phyloP scores from a whole-genome alignment of 164 flowering plant genomes.

The Protea cynaroides region DNA sequence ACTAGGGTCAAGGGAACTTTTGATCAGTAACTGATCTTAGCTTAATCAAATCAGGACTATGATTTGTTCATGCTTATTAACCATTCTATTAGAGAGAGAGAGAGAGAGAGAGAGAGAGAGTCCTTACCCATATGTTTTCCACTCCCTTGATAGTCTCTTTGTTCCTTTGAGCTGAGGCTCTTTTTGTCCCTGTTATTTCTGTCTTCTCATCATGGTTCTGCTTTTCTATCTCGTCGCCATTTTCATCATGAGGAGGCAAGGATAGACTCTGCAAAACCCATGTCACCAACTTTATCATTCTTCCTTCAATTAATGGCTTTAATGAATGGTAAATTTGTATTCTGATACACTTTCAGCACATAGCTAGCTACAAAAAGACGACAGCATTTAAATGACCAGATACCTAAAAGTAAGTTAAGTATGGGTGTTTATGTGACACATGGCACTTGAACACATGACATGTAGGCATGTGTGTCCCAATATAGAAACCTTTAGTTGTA shows the following conservation, averaged over 20 bases:
- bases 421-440: too few relatives aligned
- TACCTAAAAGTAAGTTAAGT: too few relatives aligned
- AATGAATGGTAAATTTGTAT: too few relatives aligned
- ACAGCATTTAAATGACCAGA: too few relatives aligned
- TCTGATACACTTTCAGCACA: too few relatives aligned
- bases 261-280: neutral
- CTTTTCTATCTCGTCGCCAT: neutral
- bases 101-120: conserved; percentile 1
- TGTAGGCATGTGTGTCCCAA: too few relatives aligned
- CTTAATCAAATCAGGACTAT: neutral
- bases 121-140: conserved; percentile 2
- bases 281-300: neutral
- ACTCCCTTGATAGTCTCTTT: neutral
- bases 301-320: neutral
- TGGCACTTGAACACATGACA: too few relatives aligned
- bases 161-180: neutral
- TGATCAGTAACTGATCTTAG: neutral
- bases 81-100: neutral
- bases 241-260: conserved; percentile 5
- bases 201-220: neutral
- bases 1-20: too few relatives aligned
- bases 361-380: too few relatives aligned
- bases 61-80: neutral
- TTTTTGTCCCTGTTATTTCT: neutral
- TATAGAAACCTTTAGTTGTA: neutral